These are phyloP conservation scores for Xylaria sp. DNA, from an alignment of 2,329 filamentous ascomycete species.

Conservation along the genomic window DNA sequence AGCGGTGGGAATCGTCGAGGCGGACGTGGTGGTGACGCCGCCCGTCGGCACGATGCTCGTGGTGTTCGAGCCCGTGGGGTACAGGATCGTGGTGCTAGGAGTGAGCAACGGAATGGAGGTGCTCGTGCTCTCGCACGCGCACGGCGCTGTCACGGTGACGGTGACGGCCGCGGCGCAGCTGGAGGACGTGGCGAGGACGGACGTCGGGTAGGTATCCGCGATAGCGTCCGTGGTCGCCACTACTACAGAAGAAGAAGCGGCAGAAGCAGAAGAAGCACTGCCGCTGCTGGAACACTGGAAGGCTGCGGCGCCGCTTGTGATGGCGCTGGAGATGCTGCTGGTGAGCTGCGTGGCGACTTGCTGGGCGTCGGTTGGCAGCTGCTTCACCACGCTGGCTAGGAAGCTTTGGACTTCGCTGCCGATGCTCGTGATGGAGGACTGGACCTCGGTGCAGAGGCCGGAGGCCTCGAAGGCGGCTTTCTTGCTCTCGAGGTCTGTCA, in stretches of 20 bases:
- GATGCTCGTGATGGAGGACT: constrained; percentile 31
- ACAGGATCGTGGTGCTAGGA: constrained; percentile 6
- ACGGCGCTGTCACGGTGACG: constrained; percentile 38
- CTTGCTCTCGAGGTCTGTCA: constrained; percentile 40
- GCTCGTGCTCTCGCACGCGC: constrained; percentile 22
- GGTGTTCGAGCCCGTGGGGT: constrained; percentile 35
- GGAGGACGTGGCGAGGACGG: neutral
- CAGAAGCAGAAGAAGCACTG: neutral
- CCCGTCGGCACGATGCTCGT: constrained; percentile 37
- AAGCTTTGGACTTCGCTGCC: constrained; percentile 36
- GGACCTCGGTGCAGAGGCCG: constrained; percentile 35
- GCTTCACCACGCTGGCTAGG: constrained; percentile 34
- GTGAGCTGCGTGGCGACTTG: constrained; percentile 29
- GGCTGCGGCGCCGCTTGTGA: constrained; percentile 31
- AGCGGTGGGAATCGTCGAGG: constrained; percentile 37
- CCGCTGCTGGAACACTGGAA: constrained; percentile 41
- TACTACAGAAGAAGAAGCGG: neutral
- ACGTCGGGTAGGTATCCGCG: constrained; percentile 12
- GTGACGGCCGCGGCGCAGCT: constrained; percentile 12
- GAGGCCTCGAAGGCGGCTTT: constrained; percentile 40
- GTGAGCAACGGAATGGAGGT: constrained; percentile 4
- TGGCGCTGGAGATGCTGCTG: constrained; percentile 28
- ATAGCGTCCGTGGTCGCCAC: neutral
- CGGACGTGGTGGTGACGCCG: constrained; percentile 20
- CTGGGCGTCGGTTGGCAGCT: constrained; percentile 39